phyloP scores from a whole-genome alignment of 2,329 filamentous ascomycete species.

The Hawksworthiomyces lignivorus region DNA sequence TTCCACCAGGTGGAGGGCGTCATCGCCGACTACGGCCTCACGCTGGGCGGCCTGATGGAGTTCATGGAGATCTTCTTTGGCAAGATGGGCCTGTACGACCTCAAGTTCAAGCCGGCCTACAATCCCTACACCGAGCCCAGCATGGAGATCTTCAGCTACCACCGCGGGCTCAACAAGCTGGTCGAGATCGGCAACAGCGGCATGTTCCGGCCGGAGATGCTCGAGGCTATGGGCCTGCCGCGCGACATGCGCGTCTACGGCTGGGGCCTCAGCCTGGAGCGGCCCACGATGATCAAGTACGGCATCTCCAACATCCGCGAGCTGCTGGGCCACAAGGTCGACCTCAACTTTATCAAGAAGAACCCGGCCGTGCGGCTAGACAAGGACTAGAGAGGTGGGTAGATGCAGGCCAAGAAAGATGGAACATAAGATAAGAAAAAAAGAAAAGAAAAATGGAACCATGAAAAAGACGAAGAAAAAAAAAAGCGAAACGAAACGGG shows the following conservation, averaged over 20 bases:
- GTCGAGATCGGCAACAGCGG: conserved; percentile 97
- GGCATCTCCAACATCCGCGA: conserved; percentile 85
- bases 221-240: conserved; percentile 88
- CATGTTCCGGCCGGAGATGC: conserved; percentile 98
- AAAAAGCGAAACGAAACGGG: too few species aligned
- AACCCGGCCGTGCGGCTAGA: conserved; percentile 88
- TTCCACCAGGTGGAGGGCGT: conserved; percentile 99
- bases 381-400: conserved; percentile 52
- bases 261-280: conserved; percentile 83
- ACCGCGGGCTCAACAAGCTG: conserved; percentile 80
- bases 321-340: conserved; percentile 89
- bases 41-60: conserved; percentile 85
- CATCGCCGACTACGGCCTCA: conserved; percentile 91
- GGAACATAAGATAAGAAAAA: not conserved
- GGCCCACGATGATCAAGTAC: conserved; percentile 97
- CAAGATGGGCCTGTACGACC: conserved; percentile 80
- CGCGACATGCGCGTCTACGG: conserved; percentile 83
- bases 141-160: conserved; percentile 98
- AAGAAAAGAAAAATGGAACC: not conserved
- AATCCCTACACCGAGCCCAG: conserved; percentile 92
- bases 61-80: conserved; percentile 56
- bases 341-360: conserved; percentile 83
- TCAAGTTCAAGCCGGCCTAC: conserved; percentile 93
- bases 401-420: not conserved
- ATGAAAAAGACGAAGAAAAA: too few species aligned